These are phyloP conservation scores for Bauhinia variegata DNA, from an alignment of 306 rosid genomes.

Conservation along the genomic window DNA sequence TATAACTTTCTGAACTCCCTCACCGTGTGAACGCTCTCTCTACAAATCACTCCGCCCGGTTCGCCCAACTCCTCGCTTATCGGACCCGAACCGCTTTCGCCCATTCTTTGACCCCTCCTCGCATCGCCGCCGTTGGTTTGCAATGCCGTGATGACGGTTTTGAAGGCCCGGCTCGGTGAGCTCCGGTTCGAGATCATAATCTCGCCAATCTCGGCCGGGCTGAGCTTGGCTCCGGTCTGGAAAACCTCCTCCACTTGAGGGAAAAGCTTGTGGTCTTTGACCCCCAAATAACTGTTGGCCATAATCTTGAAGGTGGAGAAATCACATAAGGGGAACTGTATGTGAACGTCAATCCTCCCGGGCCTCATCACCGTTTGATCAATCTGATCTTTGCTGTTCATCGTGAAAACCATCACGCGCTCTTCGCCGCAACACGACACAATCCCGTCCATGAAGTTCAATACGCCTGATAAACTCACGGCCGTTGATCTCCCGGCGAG, in stretches of 20 bases:
- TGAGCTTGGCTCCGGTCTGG: conserved; percentile 65
- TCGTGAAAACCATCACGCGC: conserved; percentile 80
- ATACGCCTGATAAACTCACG: conserved; percentile 55
- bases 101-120: conserved; percentile 33
- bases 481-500: conserved; percentile 43
- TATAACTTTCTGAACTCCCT: conserved; percentile 79
- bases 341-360: conserved; percentile 80
- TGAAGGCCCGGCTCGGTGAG: conserved; percentile 86
- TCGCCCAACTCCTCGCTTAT: conserved; percentile 40
- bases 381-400: conserved; percentile 57
- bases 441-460: conserved; percentile 92
- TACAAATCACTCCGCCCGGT: conserved; percentile 43
- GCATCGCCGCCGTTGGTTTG: conserved; percentile 47
- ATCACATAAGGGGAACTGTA: conserved; percentile 81
- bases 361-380: conserved; percentile 77
- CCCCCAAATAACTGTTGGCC: conserved; percentile 69
- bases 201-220: conserved; percentile 85
- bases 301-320: conserved; percentile 78
- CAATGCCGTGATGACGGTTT: conserved; percentile 76
- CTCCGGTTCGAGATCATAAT: conserved; percentile 84
- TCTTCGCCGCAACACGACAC: conserved; percentile 78
- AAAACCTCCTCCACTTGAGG: conserved; percentile 78
- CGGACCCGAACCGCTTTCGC: conserved; percentile 59
- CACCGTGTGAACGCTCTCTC: conserved; percentile 68
- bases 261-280: conserved; percentile 94